phyloP scores from a whole-genome alignment of 164 flowering plant genomes.

The Vitis vinifera region DNA sequence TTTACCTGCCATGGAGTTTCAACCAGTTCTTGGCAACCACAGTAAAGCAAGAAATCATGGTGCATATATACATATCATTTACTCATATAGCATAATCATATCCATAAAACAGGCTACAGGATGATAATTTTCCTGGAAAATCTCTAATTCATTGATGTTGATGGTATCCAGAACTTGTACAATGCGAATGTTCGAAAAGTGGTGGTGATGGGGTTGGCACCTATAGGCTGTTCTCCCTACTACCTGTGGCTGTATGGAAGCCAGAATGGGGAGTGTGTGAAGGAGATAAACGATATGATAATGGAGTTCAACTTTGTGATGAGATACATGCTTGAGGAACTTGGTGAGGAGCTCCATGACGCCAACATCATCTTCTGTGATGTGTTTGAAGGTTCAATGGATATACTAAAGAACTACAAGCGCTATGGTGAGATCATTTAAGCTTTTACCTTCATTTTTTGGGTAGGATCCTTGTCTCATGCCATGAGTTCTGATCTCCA shows the following conservation, averaged over 20 bases:
- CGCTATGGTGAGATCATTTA: slow-evolving; percentile 53
- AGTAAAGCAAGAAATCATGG: slow-evolving; percentile 72
- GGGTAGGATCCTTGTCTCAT: background rate
- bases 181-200: slow-evolving; percentile 55
- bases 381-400: slow-evolving; percentile 72
- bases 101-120: background rate
- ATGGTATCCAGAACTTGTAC: slow-evolving; percentile 62
- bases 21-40: slow-evolving; percentile 60
- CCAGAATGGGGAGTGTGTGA: slow-evolving; percentile 59
- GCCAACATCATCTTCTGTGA: slow-evolving; percentile 72
- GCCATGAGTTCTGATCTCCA: background rate
- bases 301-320: slow-evolving; percentile 74
- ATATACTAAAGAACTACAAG: slow-evolving; percentile 55
- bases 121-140: background rate
- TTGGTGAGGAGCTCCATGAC: slow-evolving; percentile 53
- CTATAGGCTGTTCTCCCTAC: slow-evolving; percentile 90
- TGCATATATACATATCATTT: slow-evolving; percentile 9
- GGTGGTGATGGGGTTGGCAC: slow-evolving; percentile 82
- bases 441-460: background rate
- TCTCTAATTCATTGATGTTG: background rate
- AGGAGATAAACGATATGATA: slow-evolving; percentile 71
- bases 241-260: slow-evolving; percentile 69
- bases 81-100: no score
- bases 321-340: slow-evolving; percentile 70
- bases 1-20: slow-evolving; percentile 80